phyloP scores from a whole-genome alignment of 2,329 filamentous ascomycete species.

The Fusarium papillatum region DNA sequence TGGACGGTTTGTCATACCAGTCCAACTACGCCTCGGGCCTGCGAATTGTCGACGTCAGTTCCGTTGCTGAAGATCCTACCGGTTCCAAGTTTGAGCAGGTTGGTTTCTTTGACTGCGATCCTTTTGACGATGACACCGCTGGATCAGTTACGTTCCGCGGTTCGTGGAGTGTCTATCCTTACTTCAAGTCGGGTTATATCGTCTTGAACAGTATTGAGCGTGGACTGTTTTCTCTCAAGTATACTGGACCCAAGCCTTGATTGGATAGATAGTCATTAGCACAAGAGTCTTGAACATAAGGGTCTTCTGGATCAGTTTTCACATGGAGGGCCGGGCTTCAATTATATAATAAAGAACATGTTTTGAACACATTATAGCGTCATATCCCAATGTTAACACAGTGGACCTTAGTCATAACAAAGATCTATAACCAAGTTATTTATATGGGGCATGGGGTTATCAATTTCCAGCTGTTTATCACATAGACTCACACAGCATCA shows the following conservation, averaged over 20 bases:
- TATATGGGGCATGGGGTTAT: not conserved
- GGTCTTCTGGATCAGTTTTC: no score
- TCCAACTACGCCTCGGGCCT: not conserved
- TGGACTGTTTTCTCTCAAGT: not conserved
- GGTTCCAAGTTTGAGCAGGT: not conserved
- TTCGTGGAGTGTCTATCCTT: not conserved
- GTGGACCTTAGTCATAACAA: not conserved
- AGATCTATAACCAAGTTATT: not conserved
- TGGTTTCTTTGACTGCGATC: not conserved
- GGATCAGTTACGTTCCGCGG: not conserved
- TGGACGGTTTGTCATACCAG: not conserved
- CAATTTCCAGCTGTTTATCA: not conserved
- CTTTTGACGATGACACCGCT: not conserved
- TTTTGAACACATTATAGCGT: no score
- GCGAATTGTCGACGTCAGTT: not conserved
- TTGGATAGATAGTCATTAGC: not conserved
- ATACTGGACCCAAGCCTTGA: not conserved
- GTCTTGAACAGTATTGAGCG: not conserved
- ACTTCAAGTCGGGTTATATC: not conserved
- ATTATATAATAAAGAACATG: no score
- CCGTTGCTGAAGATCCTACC: not conserved
- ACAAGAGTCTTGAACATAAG: not conserved
- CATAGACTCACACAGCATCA: not conserved
- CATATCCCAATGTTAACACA: no score
- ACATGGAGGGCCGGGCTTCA: no score